Evolutionary conservation across 495 filamentous ascomycete species (phyloP), one percentile per base, ranked within the genome.

Genomic region (Neurospora intermedia): DNA sequence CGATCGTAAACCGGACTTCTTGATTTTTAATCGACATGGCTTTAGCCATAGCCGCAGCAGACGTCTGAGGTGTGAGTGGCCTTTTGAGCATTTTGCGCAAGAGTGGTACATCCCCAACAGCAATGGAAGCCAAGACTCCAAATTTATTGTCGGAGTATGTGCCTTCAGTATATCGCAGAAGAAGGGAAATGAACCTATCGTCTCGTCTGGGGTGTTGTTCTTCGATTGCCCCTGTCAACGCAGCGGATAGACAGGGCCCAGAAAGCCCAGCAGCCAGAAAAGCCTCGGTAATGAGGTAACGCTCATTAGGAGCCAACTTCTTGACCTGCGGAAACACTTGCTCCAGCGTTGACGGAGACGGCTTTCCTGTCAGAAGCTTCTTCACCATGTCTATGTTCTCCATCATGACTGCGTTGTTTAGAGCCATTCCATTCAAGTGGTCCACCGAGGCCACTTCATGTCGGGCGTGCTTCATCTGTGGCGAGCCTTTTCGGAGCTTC

Each of bases 361-460:
- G 84, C 48, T 81, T 82, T 27, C 75, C 78, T 15, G 77, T 73
- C 35, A 87, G 71, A 6, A 87, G 83, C 45, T 76, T 69, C 62
- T 81, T 79, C 11, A 83, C 79, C 75, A 86, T 83, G 1, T 77
- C 72, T 13, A 78, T 35, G 69, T 84, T 75, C 27, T 78, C 79
- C 74, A 74, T 80, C 48, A 78, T 75, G 3, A 85, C 80, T 0
- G 84, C 83, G n/a, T 81, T 75, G 18, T 77, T 77, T n/a, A 87
- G 71, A 0, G 84, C 84, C 41, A 81, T 42, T 7, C 83, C 84
- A 38, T 81, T 78, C 69, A 82, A 81, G 43, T 85, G 75, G 70
- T 87, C 82, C 6, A 84, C 82, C 35, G 84, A 84, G 7, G 85
- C 83, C 18, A 78, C 80, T 46, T 82, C 82, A 66, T 85, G 84